Evolutionary conservation across 768 basidiomycete species (phyloP), one percentile per base, ranked within the genome.

Genomic region (Mycena kentingensis): DNA sequence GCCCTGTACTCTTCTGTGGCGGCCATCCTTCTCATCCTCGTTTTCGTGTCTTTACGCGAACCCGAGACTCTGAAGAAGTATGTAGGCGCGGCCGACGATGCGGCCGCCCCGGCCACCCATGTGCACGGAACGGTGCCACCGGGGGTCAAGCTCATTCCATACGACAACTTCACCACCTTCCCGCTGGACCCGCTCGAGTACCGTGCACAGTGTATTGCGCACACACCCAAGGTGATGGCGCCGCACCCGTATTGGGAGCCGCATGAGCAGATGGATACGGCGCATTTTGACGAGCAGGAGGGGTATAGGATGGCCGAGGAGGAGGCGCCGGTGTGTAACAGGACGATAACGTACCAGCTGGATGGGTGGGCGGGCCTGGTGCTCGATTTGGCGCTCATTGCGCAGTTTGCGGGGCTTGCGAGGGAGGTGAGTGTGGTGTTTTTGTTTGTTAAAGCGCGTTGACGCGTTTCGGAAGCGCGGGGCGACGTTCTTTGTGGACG

Each of bases 271-370:
- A 60, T 68, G 61, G 77, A 77, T 54, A 71, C 74, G n/a, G 44
- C 51, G 15, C 70, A 71, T 49, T 61, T 70, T 29, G 60, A 67
- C 35, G 63, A 66, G 32, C 53, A 57, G 54, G 51, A 63, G 19
- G 55, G 64, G 51, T 58, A 66, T 44, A 18, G 11, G 21, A 25
- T 52, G 42, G 50, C 60, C 4, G 55, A 64, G 16, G 65, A 62
- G 18, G 60, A 64, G 44, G 24, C 46, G 42, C 51, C 63, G 42
- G 62, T 78, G 27, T 88, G 87, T 67, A 69, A 65, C n/a, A 83
- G 77, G 53, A 84, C 83, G 0, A 80, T 88, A 57, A 88, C 86
- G 2, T 89, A 89, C 61, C 77, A 86, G 79, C 68, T 88, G 42
- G 84, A 84, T 60, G 85, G 85, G 3, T 69, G 76, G 44, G 82